A percentile compares a stretch with the other conserved stretches of the same genome.
Evolutionary conservation across 2,329 filamentous ascomycete species (phyloP).

Genomic region (Cryoendolithus antarcticus): DNA sequence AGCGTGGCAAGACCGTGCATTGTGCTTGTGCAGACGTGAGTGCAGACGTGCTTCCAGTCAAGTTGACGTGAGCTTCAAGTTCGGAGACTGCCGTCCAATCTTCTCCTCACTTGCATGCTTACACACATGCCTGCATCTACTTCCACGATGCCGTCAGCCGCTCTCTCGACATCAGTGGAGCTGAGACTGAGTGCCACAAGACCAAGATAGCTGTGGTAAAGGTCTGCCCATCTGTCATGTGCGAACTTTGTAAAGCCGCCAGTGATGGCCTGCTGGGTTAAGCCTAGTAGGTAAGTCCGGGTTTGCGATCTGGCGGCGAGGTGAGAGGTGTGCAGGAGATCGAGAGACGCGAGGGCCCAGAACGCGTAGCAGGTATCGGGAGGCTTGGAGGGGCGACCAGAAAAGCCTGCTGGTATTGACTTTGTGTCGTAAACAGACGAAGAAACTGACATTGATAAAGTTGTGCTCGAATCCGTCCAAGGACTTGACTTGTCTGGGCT

Average conservation of each 20-base stretch:
- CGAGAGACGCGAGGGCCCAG: slow-evolving; percentile 63
- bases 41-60: too few relatives aligned
- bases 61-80: too few relatives aligned
- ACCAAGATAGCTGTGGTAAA: slow-evolving; percentile 84
- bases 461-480: not conserved
- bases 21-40: too few relatives aligned
- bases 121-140: slow-evolving; percentile 70
- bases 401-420: slow-evolving; percentile 52
- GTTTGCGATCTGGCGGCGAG: slow-evolving; percentile 4
- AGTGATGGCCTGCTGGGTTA: slow-evolving; percentile 71
- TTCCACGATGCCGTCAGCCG: slow-evolving; percentile 44
- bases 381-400: slow-evolving; percentile 80
- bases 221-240: slow-evolving; percentile 40
- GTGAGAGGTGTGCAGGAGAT: slow-evolving; percentile 9
- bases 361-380: slow-evolving; percentile 94
- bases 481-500: slow-evolving; percentile 13
- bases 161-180: slow-evolving; percentile 42
- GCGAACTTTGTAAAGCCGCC: slow-evolving; percentile 36
- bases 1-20: too few relatives aligned
- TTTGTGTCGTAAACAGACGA: too few relatives aligned
- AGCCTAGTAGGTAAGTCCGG: slow-evolving; percentile 65
- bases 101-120: slow-evolving; percentile 42
- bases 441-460: too few relatives aligned
- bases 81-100: slow-evolving; percentile 7
- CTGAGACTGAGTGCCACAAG: slow-evolving; percentile 62